phyloP scores from a whole-genome alignment of 1,284 basidiomycete species.

The Microbotryum lychnidis-dioicae region DNA sequence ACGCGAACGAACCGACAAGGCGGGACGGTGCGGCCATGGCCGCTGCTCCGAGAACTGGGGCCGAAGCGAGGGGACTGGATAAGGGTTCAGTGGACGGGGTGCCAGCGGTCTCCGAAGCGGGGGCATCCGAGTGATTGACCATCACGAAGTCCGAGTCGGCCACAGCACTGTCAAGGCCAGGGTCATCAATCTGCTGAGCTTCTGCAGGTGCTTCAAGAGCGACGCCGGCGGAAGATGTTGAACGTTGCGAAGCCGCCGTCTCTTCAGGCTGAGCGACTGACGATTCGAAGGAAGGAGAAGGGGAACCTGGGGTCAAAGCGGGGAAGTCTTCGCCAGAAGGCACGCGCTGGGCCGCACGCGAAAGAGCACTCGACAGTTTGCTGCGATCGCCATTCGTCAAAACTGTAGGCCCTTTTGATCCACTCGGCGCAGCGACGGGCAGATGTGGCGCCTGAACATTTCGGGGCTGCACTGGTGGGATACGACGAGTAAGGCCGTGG shows the following conservation, averaged over 20 bases:
- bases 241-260: background rate
- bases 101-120: background rate
- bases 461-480: constrained; percentile 14
- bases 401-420: no score
- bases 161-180: background rate
- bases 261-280: background rate
- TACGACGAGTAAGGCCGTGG: constrained; percentile 24
- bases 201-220: background rate
- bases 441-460: no score
- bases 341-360: constrained; percentile 18
- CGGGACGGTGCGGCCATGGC: background rate
- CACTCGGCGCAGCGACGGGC: no score
- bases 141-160: constrained; percentile 8
- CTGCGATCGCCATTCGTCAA: no score
- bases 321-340: constrained; percentile 29
- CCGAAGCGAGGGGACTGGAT: background rate
- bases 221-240: background rate
- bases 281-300: constrained; percentile 7
- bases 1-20: constrained; percentile 20
- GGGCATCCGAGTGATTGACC: constrained; percentile 2
- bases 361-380: background rate
- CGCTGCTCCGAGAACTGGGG: background rate
- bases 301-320: constrained; percentile 3
- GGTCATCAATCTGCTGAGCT: background rate
- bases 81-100: constrained; percentile 1